Conservation (phyloP, 306 rosid species). For the Rosa persica region DNA sequence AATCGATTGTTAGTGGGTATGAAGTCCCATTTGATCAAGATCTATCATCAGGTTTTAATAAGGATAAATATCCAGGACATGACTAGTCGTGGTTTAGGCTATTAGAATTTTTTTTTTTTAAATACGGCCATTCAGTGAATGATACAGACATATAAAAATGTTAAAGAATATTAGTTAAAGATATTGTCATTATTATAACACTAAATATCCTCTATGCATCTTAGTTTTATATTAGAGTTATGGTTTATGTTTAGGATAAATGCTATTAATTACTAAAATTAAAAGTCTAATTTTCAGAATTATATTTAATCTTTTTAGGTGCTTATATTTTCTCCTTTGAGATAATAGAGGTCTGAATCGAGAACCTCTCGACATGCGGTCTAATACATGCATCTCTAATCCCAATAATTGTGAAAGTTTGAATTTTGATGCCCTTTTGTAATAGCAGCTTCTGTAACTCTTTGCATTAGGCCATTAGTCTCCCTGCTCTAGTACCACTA, state of each 20-base stretch:
- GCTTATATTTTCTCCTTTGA: not conserved
- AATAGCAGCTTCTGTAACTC: not conserved
- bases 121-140: not conserved
- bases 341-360: not conserved
- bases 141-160: not conserved
- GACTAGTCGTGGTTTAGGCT: not conserved
- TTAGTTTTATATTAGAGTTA: not conserved
- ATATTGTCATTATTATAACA: not conserved
- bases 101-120: not conserved
- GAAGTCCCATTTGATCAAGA: not conserved
- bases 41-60: not conserved
- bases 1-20: not conserved
- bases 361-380: not conserved
- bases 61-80: not conserved
- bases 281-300: not conserved
- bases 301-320: not conserved
- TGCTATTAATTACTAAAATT: not conserved
- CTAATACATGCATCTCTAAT: not conserved
- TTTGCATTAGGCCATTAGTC: not conserved
- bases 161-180: not conserved
- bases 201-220: not conserved
- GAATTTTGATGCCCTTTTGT: not conserved
- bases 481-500: not conserved
- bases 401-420: not conserved
- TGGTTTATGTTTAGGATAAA: not conserved